A percentile compares a stretch with the other conserved stretches of the same genome.
Evolutionary conservation across 2,329 filamentous ascomycete species (phyloP).

Genomic region (Aureobasidium sp.): DNA sequence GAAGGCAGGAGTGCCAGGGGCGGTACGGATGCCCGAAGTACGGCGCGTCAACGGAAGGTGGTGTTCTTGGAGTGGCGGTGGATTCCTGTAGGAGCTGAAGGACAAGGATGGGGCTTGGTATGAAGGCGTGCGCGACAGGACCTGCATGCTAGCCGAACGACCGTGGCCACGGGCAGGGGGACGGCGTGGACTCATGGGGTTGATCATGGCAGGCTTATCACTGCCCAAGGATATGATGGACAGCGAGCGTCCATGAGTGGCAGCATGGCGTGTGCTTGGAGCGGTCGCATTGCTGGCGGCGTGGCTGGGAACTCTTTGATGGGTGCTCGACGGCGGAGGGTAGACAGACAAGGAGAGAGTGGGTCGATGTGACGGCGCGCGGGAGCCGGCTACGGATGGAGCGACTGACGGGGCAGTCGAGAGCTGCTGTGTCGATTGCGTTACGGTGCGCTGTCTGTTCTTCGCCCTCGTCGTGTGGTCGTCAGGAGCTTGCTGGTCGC

Average conservation of each 20-base stretch:
- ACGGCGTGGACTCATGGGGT: slow-evolving; percentile 15
- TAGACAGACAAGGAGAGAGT: slow-evolving; percentile 52
- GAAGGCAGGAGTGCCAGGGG: slow-evolving; percentile 15
- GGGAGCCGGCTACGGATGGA: slow-evolving; percentile 16
- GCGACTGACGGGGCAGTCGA: slow-evolving; percentile 17
- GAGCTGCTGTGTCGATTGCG: slow-evolving; percentile 25
- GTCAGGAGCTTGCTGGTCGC: slow-evolving; percentile 24
- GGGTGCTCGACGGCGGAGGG: slow-evolving; percentile 22
- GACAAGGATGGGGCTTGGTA: not conserved
- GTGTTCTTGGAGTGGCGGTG: slow-evolving; percentile 34
- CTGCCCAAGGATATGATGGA: slow-evolving; percentile 44
- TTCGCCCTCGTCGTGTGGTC: slow-evolving; percentile 14
- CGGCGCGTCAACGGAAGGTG: slow-evolving; percentile 27
- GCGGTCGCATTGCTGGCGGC: not conserved
- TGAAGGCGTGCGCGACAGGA: slow-evolving; percentile 34
- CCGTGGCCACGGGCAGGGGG: slow-evolving; percentile 58
- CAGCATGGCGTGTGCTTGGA: slow-evolving; percentile 34
- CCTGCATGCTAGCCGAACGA: slow-evolving; percentile 74
- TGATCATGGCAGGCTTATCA: slow-evolving; percentile 28
- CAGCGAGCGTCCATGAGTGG: slow-evolving; percentile 37
- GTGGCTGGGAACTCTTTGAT: not conserved
- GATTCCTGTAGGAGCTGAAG: slow-evolving; percentile 25
- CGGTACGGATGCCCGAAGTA: slow-evolving; percentile 21
- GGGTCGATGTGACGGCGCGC: slow-evolving; percentile 46
- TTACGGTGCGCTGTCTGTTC: slow-evolving; percentile 29